phyloP scores from a whole-genome alignment of 2,329 filamentous ascomycete genomes.

The Trichothecium roseum region DNA sequence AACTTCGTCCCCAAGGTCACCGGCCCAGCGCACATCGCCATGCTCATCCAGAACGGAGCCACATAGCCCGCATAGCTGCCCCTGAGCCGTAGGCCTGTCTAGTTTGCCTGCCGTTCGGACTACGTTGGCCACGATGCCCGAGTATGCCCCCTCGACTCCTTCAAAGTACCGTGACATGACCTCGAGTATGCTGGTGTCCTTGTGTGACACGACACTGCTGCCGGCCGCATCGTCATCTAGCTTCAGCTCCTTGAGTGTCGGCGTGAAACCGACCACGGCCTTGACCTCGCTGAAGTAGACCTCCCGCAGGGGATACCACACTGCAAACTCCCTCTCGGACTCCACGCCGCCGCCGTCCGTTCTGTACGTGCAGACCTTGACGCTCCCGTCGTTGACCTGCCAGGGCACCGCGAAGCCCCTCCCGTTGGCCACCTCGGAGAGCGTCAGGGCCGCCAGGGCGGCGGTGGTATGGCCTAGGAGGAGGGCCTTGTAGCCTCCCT shows the following conservation, averaged over 20 bases:
- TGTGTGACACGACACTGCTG: constrained; percentile 47
- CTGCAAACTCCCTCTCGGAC: constrained; percentile 17
- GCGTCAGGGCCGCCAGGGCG: constrained; percentile 71
- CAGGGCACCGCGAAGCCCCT: constrained; percentile 75
- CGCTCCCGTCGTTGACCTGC: constrained; percentile 65
- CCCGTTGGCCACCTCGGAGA: constrained; percentile 85
- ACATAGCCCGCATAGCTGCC: constrained; percentile 52
- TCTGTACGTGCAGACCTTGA: constrained; percentile 21
- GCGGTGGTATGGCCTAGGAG: constrained; percentile 84
- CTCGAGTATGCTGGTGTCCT: constrained; percentile 79
- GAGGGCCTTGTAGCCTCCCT: constrained; percentile 54
- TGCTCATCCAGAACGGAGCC: constrained; percentile 53
- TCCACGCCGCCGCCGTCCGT: constrained; percentile 9
- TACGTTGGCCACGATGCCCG: constrained; percentile 89
- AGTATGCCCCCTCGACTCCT: constrained; percentile 70
- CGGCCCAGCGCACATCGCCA: constrained; percentile 54
- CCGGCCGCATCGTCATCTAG: constrained; percentile 20
- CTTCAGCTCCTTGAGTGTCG: constrained; percentile 39
- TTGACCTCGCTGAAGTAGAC: constrained; percentile 72
- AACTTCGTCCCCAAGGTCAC: constrained; percentile 40
- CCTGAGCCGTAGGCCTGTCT: constrained; percentile 30
- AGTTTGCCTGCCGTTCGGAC: constrained; percentile 86
- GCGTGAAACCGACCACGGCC: constrained; percentile 49
- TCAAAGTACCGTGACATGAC: constrained; percentile 84
- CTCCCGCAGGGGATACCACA: constrained; percentile 79